Percentiles rank a stretch among this genome's conserved stretches.
Evolutionary conservation across 2,329 filamentous ascomycete species (phyloP).

Genomic region (Ophiocordyceps robertsii): DNA sequence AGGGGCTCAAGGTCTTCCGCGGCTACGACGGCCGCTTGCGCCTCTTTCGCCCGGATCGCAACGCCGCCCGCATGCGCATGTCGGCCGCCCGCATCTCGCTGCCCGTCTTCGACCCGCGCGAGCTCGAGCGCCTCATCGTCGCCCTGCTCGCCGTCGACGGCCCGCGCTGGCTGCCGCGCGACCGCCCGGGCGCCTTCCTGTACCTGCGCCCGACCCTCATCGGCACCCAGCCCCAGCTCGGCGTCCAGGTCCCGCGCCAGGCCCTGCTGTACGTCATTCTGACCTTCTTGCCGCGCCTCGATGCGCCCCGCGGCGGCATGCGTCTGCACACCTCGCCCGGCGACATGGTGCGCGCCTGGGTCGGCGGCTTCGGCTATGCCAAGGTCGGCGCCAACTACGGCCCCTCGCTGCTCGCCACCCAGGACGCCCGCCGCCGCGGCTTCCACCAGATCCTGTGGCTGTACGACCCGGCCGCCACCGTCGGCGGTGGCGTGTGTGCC

Average conservation of each 20-base stretch:
- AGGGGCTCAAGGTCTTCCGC: slow-evolving; percentile 71
- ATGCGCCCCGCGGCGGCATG: slow-evolving; percentile 42
- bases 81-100: slow-evolving; percentile 56
- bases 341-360: slow-evolving; percentile 83
- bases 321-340: slow-evolving; percentile 66
- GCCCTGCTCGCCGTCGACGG: slow-evolving; percentile 62
- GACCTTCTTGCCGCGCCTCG: slow-evolving; percentile 45
- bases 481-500: too few species aligned
- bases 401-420: slow-evolving; percentile 64
- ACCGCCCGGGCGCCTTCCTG: slow-evolving; percentile 55
- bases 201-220: slow-evolving; percentile 85
- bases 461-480: slow-evolving; percentile 44
- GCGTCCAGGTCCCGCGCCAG: slow-evolving; percentile 65
- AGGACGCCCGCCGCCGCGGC: slow-evolving; percentile 57
- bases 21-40: slow-evolving; percentile 63
- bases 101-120: slow-evolving; percentile 55
- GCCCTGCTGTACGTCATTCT: slow-evolving; percentile 82
- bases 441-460: slow-evolving; percentile 93
- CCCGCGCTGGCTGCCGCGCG: slow-evolving; percentile 63
- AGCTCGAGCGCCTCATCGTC: slow-evolving; percentile 62
- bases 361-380: slow-evolving; percentile 80
- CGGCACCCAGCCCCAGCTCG: slow-evolving; percentile 66
- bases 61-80: slow-evolving; percentile 51
- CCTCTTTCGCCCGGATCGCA: slow-evolving; percentile 64
- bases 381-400: slow-evolving; percentile 94